A percentile compares a stretch with the other conserved stretches of the same genome.
phyloP scores from a whole-genome alignment of 305 asterid species.

The Euphrasia arctica region DNA sequence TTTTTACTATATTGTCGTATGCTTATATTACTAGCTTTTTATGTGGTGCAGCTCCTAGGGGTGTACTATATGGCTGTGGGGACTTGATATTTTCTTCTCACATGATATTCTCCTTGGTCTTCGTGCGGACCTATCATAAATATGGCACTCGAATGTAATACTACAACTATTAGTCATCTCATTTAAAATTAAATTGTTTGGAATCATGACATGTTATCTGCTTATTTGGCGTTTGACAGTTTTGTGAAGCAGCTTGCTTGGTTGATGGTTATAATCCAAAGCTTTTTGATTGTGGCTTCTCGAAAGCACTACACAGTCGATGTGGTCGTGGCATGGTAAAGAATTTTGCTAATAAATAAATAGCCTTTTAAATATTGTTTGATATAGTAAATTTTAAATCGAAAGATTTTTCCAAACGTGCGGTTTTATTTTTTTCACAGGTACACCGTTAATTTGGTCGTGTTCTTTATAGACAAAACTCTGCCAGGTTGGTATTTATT shows the following conservation, averaged over 20 bases:
- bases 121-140: conserved; percentile 75
- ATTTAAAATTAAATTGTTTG: too few species aligned
- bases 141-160: conserved; percentile 54
- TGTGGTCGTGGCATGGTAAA: conserved; percentile 88
- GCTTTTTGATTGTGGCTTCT: conserved; percentile 85
- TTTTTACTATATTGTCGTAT: background rate
- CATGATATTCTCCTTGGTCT: conserved; percentile 90
- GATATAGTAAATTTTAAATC: background rate
- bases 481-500: conserved; percentile 55
- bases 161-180: too few species aligned
- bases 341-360: background rate
- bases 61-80: conserved; percentile 89
- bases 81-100: conserved; percentile 97
- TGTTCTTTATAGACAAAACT: conserved; percentile 75
- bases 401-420: conserved; percentile 8
- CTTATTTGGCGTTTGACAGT: conserved; percentile 35
- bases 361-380: background rate
- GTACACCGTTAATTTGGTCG: conserved; percentile 87
- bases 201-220: background rate
- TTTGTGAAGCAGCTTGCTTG: conserved; percentile 68
- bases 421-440: conserved; percentile 35
- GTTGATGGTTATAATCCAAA: conserved; percentile 64
- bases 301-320: conserved; percentile 94
- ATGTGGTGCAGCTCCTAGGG: conserved; percentile 66
- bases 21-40: conserved; percentile 16